Evolutionary conservation across 2,329 filamentous ascomycete species (phyloP).

Genomic region (Chaetomium sp.): DNA sequence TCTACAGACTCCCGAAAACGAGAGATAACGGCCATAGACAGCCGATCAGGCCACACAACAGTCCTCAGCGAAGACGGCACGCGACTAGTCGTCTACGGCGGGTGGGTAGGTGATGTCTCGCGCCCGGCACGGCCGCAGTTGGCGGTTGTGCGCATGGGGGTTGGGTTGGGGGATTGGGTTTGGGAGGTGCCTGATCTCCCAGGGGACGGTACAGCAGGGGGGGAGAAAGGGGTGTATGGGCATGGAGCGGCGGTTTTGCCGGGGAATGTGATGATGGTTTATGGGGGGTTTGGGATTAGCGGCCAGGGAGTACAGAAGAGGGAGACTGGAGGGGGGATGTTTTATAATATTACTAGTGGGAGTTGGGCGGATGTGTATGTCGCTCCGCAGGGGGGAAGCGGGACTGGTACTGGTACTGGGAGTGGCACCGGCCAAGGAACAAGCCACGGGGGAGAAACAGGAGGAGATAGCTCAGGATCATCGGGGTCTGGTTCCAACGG

Average conservation of each 20-base stretch:
- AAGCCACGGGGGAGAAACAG: not conserved
- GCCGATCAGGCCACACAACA: slow-evolving; percentile 82
- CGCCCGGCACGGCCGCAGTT: slow-evolving; percentile 77
- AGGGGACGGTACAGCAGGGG: too few relatives aligned
- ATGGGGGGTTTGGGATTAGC: slow-evolving; percentile 52
- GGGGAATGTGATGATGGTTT: slow-evolving; percentile 62
- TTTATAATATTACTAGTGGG: slow-evolving; percentile 53
- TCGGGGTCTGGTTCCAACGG: not conserved
- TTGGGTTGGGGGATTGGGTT: slow-evolving; percentile 67
- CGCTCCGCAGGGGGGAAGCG: slow-evolving; percentile 32
- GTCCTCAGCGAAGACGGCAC: slow-evolving; percentile 72
- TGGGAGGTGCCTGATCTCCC: slow-evolving; percentile 68
- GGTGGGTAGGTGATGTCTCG: slow-evolving; percentile 80
- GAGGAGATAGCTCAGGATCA: too few relatives aligned
- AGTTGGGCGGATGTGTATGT: slow-evolving; percentile 46
- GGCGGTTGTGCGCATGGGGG: slow-evolving; percentile 66
- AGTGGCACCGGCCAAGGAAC: slow-evolving; percentile 5
- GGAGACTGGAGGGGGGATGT: slow-evolving; percentile 30
- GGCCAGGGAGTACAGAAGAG: slow-evolving; percentile 33
- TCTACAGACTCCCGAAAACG: too few relatives aligned
- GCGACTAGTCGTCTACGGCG: slow-evolving; percentile 73
- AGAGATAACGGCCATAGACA: slow-evolving; percentile 46
- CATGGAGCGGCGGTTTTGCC: slow-evolving; percentile 58
- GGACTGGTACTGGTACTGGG: not conserved
- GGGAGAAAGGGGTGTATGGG: slow-evolving; percentile 46